Conservation (phyloP, 768 basidiomycete genomes). For the Tubosaeta sp. region DNA sequence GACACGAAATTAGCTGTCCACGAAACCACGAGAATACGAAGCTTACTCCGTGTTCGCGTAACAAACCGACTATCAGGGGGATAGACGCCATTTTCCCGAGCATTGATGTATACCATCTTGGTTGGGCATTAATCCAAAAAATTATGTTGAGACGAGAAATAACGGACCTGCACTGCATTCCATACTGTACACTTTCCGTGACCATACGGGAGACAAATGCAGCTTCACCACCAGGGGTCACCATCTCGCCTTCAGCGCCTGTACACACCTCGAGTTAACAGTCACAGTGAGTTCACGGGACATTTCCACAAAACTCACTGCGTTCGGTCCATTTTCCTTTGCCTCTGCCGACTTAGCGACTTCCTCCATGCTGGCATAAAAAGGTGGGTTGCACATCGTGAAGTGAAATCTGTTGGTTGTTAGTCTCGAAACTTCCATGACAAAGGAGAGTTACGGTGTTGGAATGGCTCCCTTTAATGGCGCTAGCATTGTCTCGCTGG, state of each 20-base stretch:
- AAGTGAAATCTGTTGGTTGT: conserved; percentile 54
- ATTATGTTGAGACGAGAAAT: not conserved
- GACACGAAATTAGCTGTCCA: not conserved
- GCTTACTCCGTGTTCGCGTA: conserved; percentile 45
- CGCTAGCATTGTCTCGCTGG: conserved; percentile 42
- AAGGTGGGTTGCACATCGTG: conserved; percentile 96
- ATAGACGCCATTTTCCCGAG: conserved; percentile 84
- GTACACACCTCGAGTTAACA: conserved; percentile 64
- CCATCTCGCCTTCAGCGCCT: conserved; percentile 83
- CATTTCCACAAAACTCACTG: conserved; percentile 44
- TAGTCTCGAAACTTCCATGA: not conserved
- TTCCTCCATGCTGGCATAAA: conserved; percentile 77
- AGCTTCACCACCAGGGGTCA: conserved; percentile 83
- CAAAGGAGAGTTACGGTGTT: conserved; percentile 4
- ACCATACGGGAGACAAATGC: conserved; percentile 77
- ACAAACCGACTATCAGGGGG: conserved; percentile 48
- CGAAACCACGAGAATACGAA: not conserved
- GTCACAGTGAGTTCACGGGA: not conserved
- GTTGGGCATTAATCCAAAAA: not conserved
- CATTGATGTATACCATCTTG: conserved; percentile 88
- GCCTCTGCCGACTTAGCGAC: conserved; percentile 50
- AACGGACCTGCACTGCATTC: conserved; percentile 54
- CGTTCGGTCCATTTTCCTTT: conserved; percentile 66
- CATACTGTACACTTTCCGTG: conserved; percentile 54
- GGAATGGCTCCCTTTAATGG: conserved; percentile 11